A percentile compares a stretch with the other conserved stretches of the same genome.
These are phyloP conservation scores for Vararia minispora DNA, from an alignment of 768 basidiomycete species.

Conservation along the genomic window DNA sequence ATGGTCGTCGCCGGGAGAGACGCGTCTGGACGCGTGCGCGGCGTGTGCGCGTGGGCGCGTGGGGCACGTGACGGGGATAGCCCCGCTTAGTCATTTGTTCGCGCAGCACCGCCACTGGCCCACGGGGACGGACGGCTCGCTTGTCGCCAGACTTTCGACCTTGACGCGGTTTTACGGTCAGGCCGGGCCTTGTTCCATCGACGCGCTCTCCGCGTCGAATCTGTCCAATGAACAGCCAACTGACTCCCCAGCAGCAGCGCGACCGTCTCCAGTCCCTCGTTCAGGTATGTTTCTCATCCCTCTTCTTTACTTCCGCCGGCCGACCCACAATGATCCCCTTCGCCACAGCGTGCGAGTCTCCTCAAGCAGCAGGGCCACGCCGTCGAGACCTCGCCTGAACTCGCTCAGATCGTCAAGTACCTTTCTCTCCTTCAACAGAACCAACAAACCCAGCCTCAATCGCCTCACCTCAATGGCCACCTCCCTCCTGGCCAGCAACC, in stretches of 20 bases:
- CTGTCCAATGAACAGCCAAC: conserved; percentile 10
- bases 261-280: conserved; percentile 19
- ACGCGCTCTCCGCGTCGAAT: conserved; percentile 24
- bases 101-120: no score
- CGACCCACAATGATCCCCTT: neutral
- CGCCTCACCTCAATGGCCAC: conserved; percentile 41
- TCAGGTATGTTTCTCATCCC: conserved; percentile 14
- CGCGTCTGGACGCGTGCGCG: conserved; percentile 16
- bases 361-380: conserved; percentile 35
- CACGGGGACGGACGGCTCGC: neutral
- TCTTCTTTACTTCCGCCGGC: neutral
- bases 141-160: no score
- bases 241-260: conserved; percentile 6
- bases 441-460: conserved; percentile 10
- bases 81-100: no score
- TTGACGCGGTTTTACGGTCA: conserved; percentile 1
- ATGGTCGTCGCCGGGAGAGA: conserved; percentile 30
- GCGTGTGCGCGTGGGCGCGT: conserved; percentile 5
- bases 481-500: conserved; percentile 17
- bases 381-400: conserved; percentile 32
- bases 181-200: conserved; percentile 16
- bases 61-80: conserved; percentile 3
- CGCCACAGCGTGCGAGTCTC: conserved; percentile 29
- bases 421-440: conserved; percentile 24
- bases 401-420: conserved; percentile 28